A percentile compares a stretch with the other conserved stretches of the same genome.
These are phyloP conservation scores for Nakaseomyces delphensis DNA, from an alignment of 1,139 yeast genomes.

Conservation along the genomic window DNA sequence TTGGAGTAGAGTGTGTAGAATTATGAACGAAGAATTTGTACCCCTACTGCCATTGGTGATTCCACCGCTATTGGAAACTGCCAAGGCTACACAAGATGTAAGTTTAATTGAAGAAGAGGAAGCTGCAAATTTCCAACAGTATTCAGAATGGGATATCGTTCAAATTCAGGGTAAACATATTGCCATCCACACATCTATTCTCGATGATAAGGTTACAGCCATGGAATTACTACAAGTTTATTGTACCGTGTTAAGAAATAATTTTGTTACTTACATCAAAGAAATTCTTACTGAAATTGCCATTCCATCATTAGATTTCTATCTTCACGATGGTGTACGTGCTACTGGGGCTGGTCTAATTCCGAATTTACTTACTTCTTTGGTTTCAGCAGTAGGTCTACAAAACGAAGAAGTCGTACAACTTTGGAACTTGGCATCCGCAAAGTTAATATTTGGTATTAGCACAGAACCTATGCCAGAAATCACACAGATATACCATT, in stretches of 20 bases:
- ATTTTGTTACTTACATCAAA: conserved; percentile 73
- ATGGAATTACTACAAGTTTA: conserved; percentile 83
- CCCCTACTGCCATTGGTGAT: conserved; percentile 85
- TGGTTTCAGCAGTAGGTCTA: conserved; percentile 56
- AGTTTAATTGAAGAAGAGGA: conserved; percentile 80
- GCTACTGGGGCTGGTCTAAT: conserved; percentile 80
- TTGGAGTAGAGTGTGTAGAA: conserved; percentile 89
- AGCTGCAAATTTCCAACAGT: conserved; percentile 73
- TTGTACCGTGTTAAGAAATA: conserved; percentile 75
- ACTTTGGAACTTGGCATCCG: conserved; percentile 66
- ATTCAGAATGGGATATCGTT: conserved; percentile 94
- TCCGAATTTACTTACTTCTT: conserved; percentile 64
- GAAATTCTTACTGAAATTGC: conserved; percentile 74
- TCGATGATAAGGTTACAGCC: conserved; percentile 89
- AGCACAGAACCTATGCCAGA: conserved; percentile 79
- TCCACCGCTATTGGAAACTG: conserved; percentile 78
- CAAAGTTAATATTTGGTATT: conserved; percentile 59
- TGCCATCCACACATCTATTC: conserved; percentile 85
- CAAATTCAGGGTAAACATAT: conserved; percentile 86
- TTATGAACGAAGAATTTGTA: conserved; percentile 75
- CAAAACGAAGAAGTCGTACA: conserved; percentile 48
- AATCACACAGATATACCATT: conserved; percentile 66
- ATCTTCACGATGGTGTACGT: conserved; percentile 90
- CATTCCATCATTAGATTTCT: conserved; percentile 81
- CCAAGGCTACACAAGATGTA: conserved; percentile 83